Conservation (phyloP, 1,139 yeast genomes). For the Zygoascus hellenicus region DNA sequence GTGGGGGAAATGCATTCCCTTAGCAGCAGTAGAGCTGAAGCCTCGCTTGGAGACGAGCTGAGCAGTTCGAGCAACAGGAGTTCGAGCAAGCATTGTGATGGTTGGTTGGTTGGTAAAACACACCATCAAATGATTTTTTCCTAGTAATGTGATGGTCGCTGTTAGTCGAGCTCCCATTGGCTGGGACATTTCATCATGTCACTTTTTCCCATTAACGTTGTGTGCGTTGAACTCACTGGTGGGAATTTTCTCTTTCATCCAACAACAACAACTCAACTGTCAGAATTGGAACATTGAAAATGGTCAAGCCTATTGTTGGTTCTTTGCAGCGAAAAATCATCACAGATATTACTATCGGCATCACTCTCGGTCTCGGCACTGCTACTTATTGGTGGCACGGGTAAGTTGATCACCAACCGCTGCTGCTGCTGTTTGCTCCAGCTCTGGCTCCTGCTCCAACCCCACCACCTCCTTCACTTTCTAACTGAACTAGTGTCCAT, state of each 20-base stretch:
- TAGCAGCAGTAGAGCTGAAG: conserved; percentile 11
- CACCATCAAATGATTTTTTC: conserved; percentile 6
- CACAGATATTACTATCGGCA: conserved; percentile 70
- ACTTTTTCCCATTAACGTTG: too few relatives aligned
- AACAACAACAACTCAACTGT: conserved; percentile 2
- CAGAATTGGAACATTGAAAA: conserved; percentile 30
- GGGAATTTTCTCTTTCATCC: too few relatives aligned
- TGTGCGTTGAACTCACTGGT: too few relatives aligned
- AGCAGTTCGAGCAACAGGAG: conserved; percentile 15
- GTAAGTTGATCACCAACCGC: too few relatives aligned
- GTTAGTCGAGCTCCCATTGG: conserved; percentile 9
- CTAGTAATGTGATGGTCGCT: conserved; percentile 1
- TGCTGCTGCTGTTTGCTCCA: too few relatives aligned
- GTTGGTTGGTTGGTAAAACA: conserved; percentile 2
- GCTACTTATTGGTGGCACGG: conserved; percentile 68
- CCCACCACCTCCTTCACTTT: too few relatives aligned
- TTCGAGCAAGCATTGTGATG: conserved; percentile 15
- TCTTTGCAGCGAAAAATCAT: conserved; percentile 75
- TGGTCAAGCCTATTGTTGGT: conserved; percentile 88
- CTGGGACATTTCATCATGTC: not conserved
- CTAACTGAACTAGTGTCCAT: conserved; percentile 47
- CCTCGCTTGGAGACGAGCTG: conserved; percentile 12
- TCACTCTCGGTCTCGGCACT: conserved; percentile 29
- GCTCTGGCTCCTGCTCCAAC: too few relatives aligned
- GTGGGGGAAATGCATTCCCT: conserved; percentile 45